Conservation (phyloP, 1,284 basidiomycete species). For the Pseudozyma sp. region DNA sequence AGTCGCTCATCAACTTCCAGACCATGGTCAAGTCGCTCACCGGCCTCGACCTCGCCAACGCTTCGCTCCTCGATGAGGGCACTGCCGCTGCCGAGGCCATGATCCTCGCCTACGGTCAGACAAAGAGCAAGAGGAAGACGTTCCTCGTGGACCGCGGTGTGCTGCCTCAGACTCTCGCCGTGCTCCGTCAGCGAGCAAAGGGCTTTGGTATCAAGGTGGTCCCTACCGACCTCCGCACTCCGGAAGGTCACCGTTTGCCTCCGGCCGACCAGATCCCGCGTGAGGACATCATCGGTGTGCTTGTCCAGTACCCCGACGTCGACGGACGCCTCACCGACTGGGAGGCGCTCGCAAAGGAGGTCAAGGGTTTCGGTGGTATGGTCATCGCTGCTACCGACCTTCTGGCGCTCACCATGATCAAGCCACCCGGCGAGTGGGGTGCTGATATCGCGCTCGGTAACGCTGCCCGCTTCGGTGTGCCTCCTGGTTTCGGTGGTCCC, state of each 20-base stretch:
- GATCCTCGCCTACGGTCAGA: slow-evolving; percentile 61
- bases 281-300: slow-evolving; percentile 78
- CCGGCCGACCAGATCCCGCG: slow-evolving; percentile 55
- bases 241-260: slow-evolving; percentile 56
- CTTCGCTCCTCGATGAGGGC: slow-evolving; percentile 66
- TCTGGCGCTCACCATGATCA: slow-evolving; percentile 89
- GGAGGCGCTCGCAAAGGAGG: slow-evolving; percentile 75
- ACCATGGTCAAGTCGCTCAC: slow-evolving; percentile 96
- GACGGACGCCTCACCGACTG: slow-evolving; percentile 87
- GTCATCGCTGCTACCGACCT: slow-evolving; percentile 91
- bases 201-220: slow-evolving; percentile 67
- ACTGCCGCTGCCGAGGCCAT: slow-evolving; percentile 68
- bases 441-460: slow-evolving; percentile 96
- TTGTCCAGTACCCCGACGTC: slow-evolving; percentile 84
- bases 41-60: slow-evolving; percentile 81
- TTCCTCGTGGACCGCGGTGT: slow-evolving; percentile 66
- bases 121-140: slow-evolving; percentile 60
- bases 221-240: slow-evolving; percentile 53
- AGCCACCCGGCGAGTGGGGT: slow-evolving; percentile 97
- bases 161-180: slow-evolving; percentile 66
- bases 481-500: slow-evolving; percentile 70
- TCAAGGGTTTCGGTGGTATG: slow-evolving; percentile 82
- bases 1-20: slow-evolving; percentile 96
- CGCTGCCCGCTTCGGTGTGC: slow-evolving; percentile 87
- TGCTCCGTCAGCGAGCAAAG: slow-evolving; percentile 64